Evolutionary conservation across 2,329 filamentous ascomycete genomes (phyloP), one percentile per base, ranked within the genome.

Genomic region (Talaromyces sp.): DNA sequence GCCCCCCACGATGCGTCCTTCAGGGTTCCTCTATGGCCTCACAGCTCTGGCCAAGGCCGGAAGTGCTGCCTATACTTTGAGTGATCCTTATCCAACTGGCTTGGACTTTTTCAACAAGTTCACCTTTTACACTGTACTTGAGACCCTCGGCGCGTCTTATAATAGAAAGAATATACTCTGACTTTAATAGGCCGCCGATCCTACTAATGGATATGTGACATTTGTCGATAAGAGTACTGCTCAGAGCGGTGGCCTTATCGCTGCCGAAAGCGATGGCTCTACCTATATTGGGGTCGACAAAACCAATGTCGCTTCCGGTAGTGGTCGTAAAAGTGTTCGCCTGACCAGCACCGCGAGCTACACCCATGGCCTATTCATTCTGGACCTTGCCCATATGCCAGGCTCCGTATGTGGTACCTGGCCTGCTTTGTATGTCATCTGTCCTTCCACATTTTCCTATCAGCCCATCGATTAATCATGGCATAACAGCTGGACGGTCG

Each of bases 101-200:
- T 68, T 77, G 18, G 72, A 73, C 58, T 83, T 83, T 71, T 80
- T 83, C 65, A 71, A 78, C 30, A 73, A 77, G 58, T 83, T 83
- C 68, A 74, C 79, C 56, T 82, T 83, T 69, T 81, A 77, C 65
- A 77, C 74, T 8, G 74, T 73, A 2, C 7, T 18, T 55, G 79
- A 81, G 1, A 81, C 79, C 4, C 73, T 80, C 58, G 12, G 3
- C 12, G 0, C 16, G 12, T n/a, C n/a, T n/a, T 40, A 40, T n/a
- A 16, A 5, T 78, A 76, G 64, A 83, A 81, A 63, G 68, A 34
- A 18, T 27, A 30, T 30, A 5, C 36, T 5, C 27, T 23, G 14
- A 42, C 47, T 18, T 9, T 59, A 9, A 47, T 4, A 59, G 23
- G 40, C 8, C 27, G 23, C 12, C n/a, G 23, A 51, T n/a, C 36